Evolutionary conservation across 73 alveolate species (phyloP), one percentile per base, ranked within the genome.

Genomic region (Symbiodinium natans): DNA sequence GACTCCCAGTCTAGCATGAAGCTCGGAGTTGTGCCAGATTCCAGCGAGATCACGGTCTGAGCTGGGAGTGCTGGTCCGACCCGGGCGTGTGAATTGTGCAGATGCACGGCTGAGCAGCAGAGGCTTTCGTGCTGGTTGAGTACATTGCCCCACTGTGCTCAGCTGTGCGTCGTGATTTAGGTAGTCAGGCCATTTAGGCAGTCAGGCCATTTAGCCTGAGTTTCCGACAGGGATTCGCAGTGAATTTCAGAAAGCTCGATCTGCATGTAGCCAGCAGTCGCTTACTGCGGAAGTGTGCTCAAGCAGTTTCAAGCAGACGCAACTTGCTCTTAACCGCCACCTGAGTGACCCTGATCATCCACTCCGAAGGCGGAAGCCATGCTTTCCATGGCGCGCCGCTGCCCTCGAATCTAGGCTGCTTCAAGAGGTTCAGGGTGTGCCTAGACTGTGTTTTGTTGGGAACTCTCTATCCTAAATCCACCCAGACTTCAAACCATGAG

Each of bases 1-100:
- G 98, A 92, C 95, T 34, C 86, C 54, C 33, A 63, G 73, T 63
- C 95, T 36, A 63, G 80, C 80, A 63, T 63, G 80, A 63, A 63
- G 80, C 80, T 63, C 13, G 80, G 80, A 63, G 80, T 63, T n/a
- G 80, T 11, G 36, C 80, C 40, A 27, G 80, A 63, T 29, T 27
- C 80, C 40, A 63, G 80, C 80, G 80, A 63, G 80, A 63, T 63
- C 80, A 63, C 80, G 80, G 80, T 63, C 80, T 63, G 80, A 63
- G 80, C 80, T 29, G 33, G 27, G 80, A 63, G 23, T 63, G 36
- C 40, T 63, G 39, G 38, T 63, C 36, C 80, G 80, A 29, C 29
- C 80, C 80, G 33, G 80, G 36, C 80, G 36, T 63, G 15, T 52
- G 6, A 4, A 52, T 13, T 52, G 31, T 52, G 23, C 80, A 27